Base-by-base conservation (phyloP, 129 eudicot genomes). In the Tagetes erecta region DNA sequence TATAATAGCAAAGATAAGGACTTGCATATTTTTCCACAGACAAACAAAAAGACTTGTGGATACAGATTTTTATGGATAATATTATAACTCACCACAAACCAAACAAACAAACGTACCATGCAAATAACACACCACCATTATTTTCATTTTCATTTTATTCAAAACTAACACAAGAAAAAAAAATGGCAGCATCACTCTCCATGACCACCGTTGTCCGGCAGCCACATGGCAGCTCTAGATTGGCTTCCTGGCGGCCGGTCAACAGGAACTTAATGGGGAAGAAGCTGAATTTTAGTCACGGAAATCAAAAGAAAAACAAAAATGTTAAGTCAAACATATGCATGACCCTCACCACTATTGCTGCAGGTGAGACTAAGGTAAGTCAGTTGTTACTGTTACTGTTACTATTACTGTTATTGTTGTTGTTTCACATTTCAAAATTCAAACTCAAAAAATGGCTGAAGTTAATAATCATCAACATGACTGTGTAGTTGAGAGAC, bases 311-410 rank as follows among this genome's bases (percentile, higher is more conserved):
- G 35, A 75, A 56, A 73, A 80, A 42, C 52, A 79, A 20, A 20
- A 20, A 81, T 68, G 73, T 76, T 47, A 81, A 66, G 68, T 45
- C 79, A 7, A 44, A 50, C 72, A 68, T 90, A 33, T 82, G 85
- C 88, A 93, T 82, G 90, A 82, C 96, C 68, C 80, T 90, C 70
- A 85, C 95, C 60, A 52, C 87, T 69, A 76, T 76, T 86, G 62
- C 88, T 79, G 80, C 95, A 77, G 81, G 92, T 70, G 92, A 90
- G 87, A 72, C 84, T 40, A 93, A 93, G 98, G 98, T 93, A 84
- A 81, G 88, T 68, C 67, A 20, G 39, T 49, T 56, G 27, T 42
- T 34, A 13, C 40, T 20, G 27, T 20, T 20, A 20, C 27, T 20
- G 27, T 20, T 20, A 20, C 27, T 20, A 0, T 20, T 20, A 20